These are phyloP conservation scores for Phascolomyces articulosus DNA, from an alignment of 371 early-diverging fungal species.

Conservation along the genomic window DNA sequence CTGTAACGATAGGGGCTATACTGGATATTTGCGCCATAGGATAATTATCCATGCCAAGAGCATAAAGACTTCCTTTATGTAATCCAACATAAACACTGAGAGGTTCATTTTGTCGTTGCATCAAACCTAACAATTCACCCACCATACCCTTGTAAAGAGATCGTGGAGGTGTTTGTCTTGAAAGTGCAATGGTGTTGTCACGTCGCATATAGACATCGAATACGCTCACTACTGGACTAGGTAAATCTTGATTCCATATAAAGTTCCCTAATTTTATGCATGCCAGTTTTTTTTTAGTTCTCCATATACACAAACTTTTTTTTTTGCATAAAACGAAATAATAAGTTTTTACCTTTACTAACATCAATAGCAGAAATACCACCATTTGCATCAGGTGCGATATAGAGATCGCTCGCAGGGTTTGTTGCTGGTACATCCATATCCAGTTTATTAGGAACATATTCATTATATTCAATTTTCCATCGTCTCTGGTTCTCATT, in stretches of 20 bases:
- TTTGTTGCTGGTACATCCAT: slow-evolving; percentile 32
- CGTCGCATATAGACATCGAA: slow-evolving; percentile 44
- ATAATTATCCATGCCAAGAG: slow-evolving; percentile 59
- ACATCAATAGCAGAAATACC: slow-evolving; percentile 41
- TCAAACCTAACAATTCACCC: slow-evolving; percentile 25
- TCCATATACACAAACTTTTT: too few species aligned
- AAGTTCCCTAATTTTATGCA: slow-evolving; percentile 16
- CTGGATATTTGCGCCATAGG: slow-evolving; percentile 55
- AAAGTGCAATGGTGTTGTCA: slow-evolving; percentile 37
- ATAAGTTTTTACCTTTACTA: slow-evolving; percentile 18
- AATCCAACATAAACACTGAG: slow-evolving; percentile 57
- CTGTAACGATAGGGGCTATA: slow-evolving; percentile 46
- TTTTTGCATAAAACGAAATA: too few species aligned
- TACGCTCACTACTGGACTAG: slow-evolving; percentile 40
- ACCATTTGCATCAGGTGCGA: slow-evolving; percentile 41
- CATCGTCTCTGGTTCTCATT: slow-evolving; percentile 27
- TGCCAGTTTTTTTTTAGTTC: too few species aligned
- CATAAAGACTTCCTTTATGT: slow-evolving; percentile 60
- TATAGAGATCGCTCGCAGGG: slow-evolving; percentile 35
- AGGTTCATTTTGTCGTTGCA: slow-evolving; percentile 10
- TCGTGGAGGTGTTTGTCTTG: slow-evolving; percentile 34
- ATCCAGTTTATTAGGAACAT: slow-evolving; percentile 45
- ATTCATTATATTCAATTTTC: slow-evolving; percentile 49
- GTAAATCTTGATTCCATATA: slow-evolving; percentile 33
- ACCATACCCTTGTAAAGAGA: slow-evolving; percentile 29